These are phyloP conservation scores for Pseudisothecium myosuroides DNA, from an alignment of 225 moss, liverwort and hornwort genomes.

Conservation along the genomic window DNA sequence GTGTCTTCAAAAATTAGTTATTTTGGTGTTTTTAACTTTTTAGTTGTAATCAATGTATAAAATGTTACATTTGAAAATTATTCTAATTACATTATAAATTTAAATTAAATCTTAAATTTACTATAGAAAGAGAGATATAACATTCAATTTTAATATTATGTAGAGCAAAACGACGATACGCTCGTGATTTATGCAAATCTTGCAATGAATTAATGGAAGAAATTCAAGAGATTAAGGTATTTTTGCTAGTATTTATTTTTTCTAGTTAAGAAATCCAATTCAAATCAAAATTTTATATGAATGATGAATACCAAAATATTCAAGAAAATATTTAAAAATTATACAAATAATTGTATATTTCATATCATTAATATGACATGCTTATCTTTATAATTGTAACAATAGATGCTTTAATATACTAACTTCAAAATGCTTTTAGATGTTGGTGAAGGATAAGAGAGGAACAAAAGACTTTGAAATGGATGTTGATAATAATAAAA, in stretches of 20 bases:
- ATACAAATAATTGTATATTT: neutral
- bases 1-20: fast-evolving
- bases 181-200: conserved; percentile 41
- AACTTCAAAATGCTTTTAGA: neutral
- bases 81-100: neutral
- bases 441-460: neutral
- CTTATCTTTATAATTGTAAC: too few species aligned
- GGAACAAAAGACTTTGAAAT: neutral
- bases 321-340: neutral
- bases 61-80: neutral
- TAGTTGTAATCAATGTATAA: neutral
- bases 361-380: too few species aligned
- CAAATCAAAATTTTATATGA: neutral
- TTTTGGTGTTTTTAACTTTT: too few species aligned
- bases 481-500: neutral
- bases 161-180: conserved; percentile 36
- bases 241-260: too few species aligned
- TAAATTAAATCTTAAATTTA: too few species aligned
- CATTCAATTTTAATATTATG: neutral
- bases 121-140: too few species aligned
- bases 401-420: neutral
- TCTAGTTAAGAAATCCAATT: neutral
- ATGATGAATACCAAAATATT: neutral
- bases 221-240: conserved; percentile 49
- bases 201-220: conserved; percentile 44